A percentile compares a stretch with the other conserved stretches of the same genome.
These are phyloP conservation scores for Ophiostoma novo-ulmi DNA, from an alignment of 2,329 filamentous ascomycete genomes.

Conservation along the genomic window DNA sequence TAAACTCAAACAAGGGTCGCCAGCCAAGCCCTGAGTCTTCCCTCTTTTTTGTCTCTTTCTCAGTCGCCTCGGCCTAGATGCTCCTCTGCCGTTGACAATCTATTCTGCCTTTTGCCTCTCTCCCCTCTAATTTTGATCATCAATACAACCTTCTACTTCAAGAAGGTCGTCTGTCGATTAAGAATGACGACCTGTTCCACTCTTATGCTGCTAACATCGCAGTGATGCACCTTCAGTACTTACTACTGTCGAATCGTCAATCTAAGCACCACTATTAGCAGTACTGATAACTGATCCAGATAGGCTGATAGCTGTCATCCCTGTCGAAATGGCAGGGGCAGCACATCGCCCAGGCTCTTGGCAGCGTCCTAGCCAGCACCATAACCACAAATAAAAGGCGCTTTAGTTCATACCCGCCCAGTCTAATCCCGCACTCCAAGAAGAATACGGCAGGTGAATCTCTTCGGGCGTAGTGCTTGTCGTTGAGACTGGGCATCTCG, in stretches of 20 bases:
- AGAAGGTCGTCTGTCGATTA: constrained; percentile 10
- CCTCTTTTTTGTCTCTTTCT: not conserved
- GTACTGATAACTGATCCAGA: not conserved
- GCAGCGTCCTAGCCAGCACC: not conserved
- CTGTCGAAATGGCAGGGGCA: not conserved
- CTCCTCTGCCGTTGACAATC: not conserved
- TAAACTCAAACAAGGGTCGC: not conserved
- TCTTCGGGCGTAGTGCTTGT: not conserved
- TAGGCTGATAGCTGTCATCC: not conserved
- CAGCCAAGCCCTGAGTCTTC: not conserved
- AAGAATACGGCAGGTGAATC: constrained; percentile 6
- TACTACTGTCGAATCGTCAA: not conserved
- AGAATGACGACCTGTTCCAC: constrained; percentile 3
- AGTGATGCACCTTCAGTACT: not conserved
- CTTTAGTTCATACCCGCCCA: not conserved
- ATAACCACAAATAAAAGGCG: constrained; percentile 8
- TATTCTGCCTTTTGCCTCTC: not conserved
- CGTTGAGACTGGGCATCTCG: not conserved
- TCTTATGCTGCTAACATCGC: not conserved
- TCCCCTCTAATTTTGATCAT: not conserved
- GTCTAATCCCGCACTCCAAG: not conserved
- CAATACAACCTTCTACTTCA: constrained; percentile 10
- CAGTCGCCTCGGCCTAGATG: not conserved
- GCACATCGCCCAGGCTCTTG: not conserved
- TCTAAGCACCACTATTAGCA: not conserved